phyloP scores from a whole-genome alignment of 164 flowering plant genomes.

The Sedum album region DNA sequence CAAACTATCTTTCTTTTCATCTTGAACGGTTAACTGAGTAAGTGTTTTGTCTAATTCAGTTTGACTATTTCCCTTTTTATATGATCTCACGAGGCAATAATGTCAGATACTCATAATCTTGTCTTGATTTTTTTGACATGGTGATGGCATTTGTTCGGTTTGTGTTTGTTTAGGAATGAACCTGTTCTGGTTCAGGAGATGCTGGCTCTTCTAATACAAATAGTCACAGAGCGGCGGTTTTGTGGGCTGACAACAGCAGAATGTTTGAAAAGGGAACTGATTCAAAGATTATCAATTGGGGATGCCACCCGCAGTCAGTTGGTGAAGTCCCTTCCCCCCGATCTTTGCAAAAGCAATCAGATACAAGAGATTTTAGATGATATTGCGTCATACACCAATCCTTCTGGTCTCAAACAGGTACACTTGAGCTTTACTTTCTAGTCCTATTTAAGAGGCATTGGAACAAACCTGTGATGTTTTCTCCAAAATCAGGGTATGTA shows the following conservation, averaged over 20 bases:
- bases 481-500: slow-evolving; percentile 67
- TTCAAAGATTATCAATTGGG: slow-evolving; percentile 67
- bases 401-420: slow-evolving; percentile 95
- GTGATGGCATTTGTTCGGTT: background rate
- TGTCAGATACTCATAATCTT: background rate
- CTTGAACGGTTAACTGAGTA: slow-evolving; percentile 63
- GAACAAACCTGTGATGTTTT: slow-evolving; percentile 7
- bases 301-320: slow-evolving; percentile 92
- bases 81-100: background rate
- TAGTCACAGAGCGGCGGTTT: slow-evolving; percentile 78
- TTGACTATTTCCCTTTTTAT: background rate
- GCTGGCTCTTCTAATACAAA: slow-evolving; percentile 84
- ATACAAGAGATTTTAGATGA: slow-evolving; percentile 63
- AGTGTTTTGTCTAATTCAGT: slow-evolving; percentile 20
- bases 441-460: background rate
- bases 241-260: slow-evolving; percentile 68
- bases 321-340: slow-evolving; percentile 75
- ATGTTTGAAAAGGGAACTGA: slow-evolving; percentile 72
- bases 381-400: slow-evolving; percentile 69
- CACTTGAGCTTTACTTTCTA: slow-evolving; percentile 3
- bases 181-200: slow-evolving; percentile 73
- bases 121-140: background rate
- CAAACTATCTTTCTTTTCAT: slow-evolving; percentile 52
- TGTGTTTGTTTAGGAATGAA: slow-evolving; percentile 60
- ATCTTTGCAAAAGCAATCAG: slow-evolving; percentile 57